Base-by-base conservation (phyloP, 371 early-diverging fungal species). In the Mucor circinelloides region DNA sequence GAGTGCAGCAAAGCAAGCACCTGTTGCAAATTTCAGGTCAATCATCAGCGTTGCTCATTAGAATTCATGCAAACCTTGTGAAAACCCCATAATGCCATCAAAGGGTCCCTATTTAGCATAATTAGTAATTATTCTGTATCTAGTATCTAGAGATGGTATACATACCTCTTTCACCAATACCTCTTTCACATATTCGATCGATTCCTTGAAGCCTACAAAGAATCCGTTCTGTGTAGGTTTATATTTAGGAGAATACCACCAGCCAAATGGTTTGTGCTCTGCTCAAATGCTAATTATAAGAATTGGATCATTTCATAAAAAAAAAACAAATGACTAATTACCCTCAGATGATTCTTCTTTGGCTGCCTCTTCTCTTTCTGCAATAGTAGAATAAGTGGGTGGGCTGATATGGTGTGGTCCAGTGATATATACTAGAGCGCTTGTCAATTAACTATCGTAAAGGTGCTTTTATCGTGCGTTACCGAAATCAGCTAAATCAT, bases 41-140 rank as follows among this genome's bases (percentile, higher is more conserved):
- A 34, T 34, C n/a, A 42, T 17, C 5, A 25, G 4, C 15, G n/a
- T 28, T 32, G 30, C 30, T 58, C 13, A 15, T 19, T 40, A 25
- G 0, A 15, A 42, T 42, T 55, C 31, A 55, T 46, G 10, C 12
- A 32, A 57, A 44, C 89, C 90, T 71, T 90, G 91, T 6, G 88
- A 87, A 66, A 90, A 90, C 1, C 91, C 91, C 32, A 90, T 66
- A 25, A 90, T 81, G 48, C 89, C 91, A 66, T 87, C 85, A 69
- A 89, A 90, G 0, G 89, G 88, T 9, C 88, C 89, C 78, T 85
- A 30, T 50, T 6, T 9, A 6, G 0, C 19, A 30, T 28, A 44
- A 25, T n/a, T 15, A 1, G 13, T 9, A 27, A 42, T 57, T 21
- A 2, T 42, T 34, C 3, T 15, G 2, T 12, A 40, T 38, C 10